phyloP scores from a whole-genome alignment of 805 yeast species.

The Sporopachydermia quercuum region DNA sequence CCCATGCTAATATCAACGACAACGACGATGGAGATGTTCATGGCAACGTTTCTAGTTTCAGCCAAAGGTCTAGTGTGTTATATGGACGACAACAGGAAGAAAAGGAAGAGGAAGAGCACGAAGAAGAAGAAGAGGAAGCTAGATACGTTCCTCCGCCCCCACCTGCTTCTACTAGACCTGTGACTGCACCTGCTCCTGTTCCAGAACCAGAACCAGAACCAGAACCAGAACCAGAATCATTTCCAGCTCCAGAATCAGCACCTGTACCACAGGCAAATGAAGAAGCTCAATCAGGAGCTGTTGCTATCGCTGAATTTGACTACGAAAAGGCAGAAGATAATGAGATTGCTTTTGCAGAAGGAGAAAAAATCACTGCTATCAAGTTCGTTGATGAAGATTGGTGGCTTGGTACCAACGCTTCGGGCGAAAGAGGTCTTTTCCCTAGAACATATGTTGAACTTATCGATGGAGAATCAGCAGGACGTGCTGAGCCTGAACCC shows the following conservation, averaged over 20 bases:
- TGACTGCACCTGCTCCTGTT: conserved; percentile 8
- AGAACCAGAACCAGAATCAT: conserved; percentile 8
- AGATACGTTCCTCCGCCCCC: conserved; percentile 9
- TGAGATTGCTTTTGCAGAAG: conserved; percentile 53
- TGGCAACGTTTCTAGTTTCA: conserved; percentile 7
- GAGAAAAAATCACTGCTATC: conserved; percentile 50
- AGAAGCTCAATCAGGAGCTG: conserved; percentile 10
- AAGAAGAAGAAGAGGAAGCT: conserved; percentile 12
- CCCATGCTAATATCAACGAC: conserved; percentile 4
- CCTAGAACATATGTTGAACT: conserved; percentile 73
- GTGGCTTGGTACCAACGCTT: conserved; percentile 75
- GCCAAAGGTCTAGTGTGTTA: no score
- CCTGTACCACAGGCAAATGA: conserved; percentile 7
- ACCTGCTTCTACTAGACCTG: conserved; percentile 9
- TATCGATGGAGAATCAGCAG: conserved; percentile 20
- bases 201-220: conserved; percentile 10
- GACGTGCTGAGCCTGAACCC: conserved; percentile 11
- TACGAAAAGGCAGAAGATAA: conserved; percentile 65
- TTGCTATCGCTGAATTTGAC: conserved; percentile 74
- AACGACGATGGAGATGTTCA: conserved; percentile 16
- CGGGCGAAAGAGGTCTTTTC: conserved; percentile 76
- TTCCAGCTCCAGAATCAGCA: conserved; percentile 2
- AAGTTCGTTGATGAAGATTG: conserved; percentile 64
- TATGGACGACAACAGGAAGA: no score
- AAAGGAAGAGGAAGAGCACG: conserved; percentile 3